A percentile compares a stretch with the other conserved stretches of the same genome.
These are phyloP conservation scores for Ogataea paraovalis DNA, from an alignment of 805 yeast genomes.

Conservation along the genomic window DNA sequence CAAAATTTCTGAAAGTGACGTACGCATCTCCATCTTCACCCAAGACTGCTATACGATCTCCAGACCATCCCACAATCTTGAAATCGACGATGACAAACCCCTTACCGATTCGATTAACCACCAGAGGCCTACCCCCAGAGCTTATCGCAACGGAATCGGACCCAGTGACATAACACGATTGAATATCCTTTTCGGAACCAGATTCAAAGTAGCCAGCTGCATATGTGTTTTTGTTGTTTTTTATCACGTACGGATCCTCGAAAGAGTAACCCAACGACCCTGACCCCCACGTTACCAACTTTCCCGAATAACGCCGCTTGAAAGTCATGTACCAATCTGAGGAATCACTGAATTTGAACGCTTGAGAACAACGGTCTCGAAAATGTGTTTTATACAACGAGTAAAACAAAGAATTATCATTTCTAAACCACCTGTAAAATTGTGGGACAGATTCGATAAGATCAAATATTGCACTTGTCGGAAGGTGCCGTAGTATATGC, in stretches of 20 bases:
- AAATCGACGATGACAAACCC: slow-evolving; percentile 9
- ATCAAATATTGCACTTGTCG: not conserved
- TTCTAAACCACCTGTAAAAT: not conserved
- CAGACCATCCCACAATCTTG: slow-evolving; percentile 8
- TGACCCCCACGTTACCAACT: slow-evolving; percentile 11
- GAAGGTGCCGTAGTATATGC: not conserved
- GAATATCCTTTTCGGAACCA: not conserved
- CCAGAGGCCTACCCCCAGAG: slow-evolving; percentile 8
- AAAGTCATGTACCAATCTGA: slow-evolving; percentile 6
- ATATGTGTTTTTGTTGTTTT: not conserved
- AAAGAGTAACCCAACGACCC: slow-evolving; percentile 22
- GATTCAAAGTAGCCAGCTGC: not conserved
- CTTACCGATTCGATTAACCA: slow-evolving; percentile 5
- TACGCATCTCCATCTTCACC: slow-evolving; percentile 12
- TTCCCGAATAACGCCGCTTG: slow-evolving; percentile 1
- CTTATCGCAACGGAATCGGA: slow-evolving; percentile 5
- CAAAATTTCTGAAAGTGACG: slow-evolving; percentile 6
- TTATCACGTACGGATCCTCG: not conserved
- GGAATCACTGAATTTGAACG: not conserved
- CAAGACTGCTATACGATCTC: slow-evolving; percentile 10
- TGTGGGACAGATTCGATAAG: not conserved
- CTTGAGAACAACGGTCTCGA: slow-evolving; percentile 4
- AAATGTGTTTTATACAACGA: not conserved
- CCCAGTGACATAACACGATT: not conserved
- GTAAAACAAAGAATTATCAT: not conserved